phyloP scores from a whole-genome alignment of 176 grass and related monocot species.

The Pontederia crassipes region DNA sequence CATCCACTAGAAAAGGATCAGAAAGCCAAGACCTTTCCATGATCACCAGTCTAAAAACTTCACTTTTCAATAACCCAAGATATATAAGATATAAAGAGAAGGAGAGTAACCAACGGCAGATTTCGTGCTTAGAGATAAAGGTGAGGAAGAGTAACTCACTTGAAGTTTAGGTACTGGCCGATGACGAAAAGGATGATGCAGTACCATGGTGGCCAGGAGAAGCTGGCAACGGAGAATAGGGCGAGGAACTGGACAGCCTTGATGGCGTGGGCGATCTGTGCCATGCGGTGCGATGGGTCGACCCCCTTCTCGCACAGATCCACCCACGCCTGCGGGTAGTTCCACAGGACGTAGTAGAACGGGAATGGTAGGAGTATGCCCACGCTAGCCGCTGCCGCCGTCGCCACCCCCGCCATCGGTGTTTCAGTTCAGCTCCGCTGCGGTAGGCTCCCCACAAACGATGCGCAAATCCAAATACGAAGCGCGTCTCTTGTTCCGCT shows the following conservation, averaged over 20 bases:
- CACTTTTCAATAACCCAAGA: neutral
- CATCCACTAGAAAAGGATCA: too few species aligned
- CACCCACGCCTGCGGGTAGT: constrained; percentile 61
- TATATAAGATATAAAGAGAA: constrained; percentile 1
- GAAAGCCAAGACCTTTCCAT: too few species aligned
- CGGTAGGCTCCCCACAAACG: too few species aligned
- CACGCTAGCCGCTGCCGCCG: constrained; percentile 6
- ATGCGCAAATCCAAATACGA: too few species aligned
- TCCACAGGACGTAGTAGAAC: constrained; percentile 82
- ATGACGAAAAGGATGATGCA: constrained; percentile 42
- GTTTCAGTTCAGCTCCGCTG: too few species aligned
- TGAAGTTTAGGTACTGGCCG: constrained; percentile 91
- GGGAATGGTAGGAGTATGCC: constrained; percentile 64
- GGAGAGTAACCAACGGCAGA: neutral
- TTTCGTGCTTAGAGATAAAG: neutral
- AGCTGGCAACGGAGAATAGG: constrained; percentile 58
- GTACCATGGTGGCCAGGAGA: constrained; percentile 55
- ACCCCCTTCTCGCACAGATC: constrained; percentile 55
- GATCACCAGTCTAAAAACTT: too few species aligned
- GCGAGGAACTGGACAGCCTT: constrained; percentile 70
- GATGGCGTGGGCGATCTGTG: constrained; percentile 70
- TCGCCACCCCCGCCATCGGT: constrained; percentile 6
- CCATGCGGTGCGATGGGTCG: constrained; percentile 76
- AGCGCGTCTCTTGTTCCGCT: too few species aligned
- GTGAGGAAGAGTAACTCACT: constrained; percentile 28